phyloP scores from a whole-genome alignment of 2,329 filamentous ascomycete species.

The Beauveria rudraprayagi region DNA sequence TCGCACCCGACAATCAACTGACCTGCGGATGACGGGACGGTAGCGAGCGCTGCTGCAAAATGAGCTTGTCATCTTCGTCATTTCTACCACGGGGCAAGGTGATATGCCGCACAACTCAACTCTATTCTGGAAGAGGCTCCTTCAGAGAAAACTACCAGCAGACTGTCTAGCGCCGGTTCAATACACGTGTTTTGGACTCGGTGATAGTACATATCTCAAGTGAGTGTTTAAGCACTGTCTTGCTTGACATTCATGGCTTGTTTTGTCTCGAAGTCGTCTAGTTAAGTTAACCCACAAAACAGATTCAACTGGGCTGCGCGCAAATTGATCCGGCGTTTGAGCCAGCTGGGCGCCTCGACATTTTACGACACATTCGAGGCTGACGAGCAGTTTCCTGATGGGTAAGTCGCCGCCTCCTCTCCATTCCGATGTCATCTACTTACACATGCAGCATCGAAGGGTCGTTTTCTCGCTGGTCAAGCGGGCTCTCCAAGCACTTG shows the following conservation, averaged over 20 bases:
- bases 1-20: background rate
- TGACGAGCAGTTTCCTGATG: conserved; percentile 89
- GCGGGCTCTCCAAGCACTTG: conserved; percentile 58
- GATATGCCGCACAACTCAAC: conserved; percentile 81
- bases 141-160: conserved; percentile 68
- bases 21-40: background rate
- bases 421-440: background rate
- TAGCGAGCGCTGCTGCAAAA: conserved; percentile 44
- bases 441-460: conserved; percentile 59
- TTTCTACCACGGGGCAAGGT: conserved; percentile 92
- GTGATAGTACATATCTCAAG: conserved; percentile 92
- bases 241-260: no score
- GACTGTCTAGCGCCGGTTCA: conserved; percentile 59
- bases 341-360: conserved; percentile 72
- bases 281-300: background rate
- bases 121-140: conserved; percentile 75
- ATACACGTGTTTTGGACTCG: conserved; percentile 84
- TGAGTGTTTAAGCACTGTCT: conserved; percentile 32
- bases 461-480: conserved; percentile 70
- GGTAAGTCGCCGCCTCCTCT: conserved; percentile 43
- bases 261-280: background rate
- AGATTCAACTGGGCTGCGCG: conserved; percentile 91
- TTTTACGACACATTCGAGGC: conserved; percentile 76
- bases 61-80: conserved; percentile 64
- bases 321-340: conserved; percentile 75